phyloP scores from a whole-genome alignment of 495 filamentous ascomycete species.

The Penicillium parvum region DNA sequence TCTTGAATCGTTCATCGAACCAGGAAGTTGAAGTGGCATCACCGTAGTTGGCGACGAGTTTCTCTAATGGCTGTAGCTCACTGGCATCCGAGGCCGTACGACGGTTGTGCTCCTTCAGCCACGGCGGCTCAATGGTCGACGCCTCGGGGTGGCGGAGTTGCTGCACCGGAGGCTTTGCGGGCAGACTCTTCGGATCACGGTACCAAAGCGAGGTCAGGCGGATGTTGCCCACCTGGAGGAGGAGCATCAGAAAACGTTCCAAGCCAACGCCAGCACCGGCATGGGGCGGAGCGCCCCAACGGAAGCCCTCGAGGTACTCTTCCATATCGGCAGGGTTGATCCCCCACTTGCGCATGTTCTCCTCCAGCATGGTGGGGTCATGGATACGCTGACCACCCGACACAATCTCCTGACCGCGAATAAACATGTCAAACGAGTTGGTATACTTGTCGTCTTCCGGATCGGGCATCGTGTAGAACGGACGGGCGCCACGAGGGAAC shows the following conservation, averaged over 20 bases:
- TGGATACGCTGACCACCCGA: slow-evolving; percentile 91
- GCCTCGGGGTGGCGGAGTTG: slow-evolving; percentile 73
- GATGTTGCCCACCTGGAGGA: slow-evolving; percentile 83
- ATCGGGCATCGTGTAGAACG: slow-evolving; percentile 95
- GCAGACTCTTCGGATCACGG: slow-evolving; percentile 77
- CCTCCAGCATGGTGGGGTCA: slow-evolving; percentile 65
- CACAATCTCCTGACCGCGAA: slow-evolving; percentile 90
- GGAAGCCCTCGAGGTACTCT: slow-evolving; percentile 85
- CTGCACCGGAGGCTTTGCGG: slow-evolving; percentile 48
- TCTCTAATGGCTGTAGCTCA: slow-evolving; percentile 66
- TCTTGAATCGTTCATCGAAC: slow-evolving; percentile 75
- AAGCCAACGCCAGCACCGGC: slow-evolving; percentile 88
- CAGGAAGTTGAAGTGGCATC: slow-evolving; percentile 85
- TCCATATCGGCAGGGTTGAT: slow-evolving; percentile 74
- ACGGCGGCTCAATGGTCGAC: slow-evolving; percentile 63
- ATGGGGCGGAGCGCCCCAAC: slow-evolving; percentile 84
- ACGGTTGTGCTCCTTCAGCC: slow-evolving; percentile 42
- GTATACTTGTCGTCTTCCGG: slow-evolving; percentile 65
- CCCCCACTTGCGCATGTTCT: slow-evolving; percentile 70
- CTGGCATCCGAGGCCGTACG: slow-evolving; percentile 38
- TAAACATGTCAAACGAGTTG: slow-evolving; percentile 94
- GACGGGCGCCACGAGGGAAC: slow-evolving; percentile 76
- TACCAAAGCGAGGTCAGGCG: slow-evolving; percentile 79
- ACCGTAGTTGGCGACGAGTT: slow-evolving; percentile 84
- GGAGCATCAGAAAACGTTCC: slow-evolving; percentile 79